phyloP scores from a whole-genome alignment of 768 basidiomycete genomes.

The Imleria badia region DNA sequence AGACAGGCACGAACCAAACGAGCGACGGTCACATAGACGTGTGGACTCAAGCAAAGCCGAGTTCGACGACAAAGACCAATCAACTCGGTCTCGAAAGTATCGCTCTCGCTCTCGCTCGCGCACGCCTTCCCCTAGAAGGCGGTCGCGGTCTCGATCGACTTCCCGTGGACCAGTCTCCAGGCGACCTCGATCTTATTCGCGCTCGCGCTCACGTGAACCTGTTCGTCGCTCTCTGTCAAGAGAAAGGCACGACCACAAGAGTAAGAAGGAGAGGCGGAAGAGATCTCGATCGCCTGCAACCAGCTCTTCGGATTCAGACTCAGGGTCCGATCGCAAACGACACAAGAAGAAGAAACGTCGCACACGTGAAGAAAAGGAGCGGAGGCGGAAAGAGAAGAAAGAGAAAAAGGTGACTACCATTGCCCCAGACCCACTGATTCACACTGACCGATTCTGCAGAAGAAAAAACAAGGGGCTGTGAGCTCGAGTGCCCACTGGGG shows the following conservation, averaged over 20 bases:
- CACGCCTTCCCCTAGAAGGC: conserved; percentile 18
- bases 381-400: conserved; percentile 64
- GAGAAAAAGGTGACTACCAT: conserved; percentile 57
- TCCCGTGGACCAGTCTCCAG: conserved; percentile 17
- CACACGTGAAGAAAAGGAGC: conserved; percentile 48
- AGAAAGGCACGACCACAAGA: conserved; percentile 23
- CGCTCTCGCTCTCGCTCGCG: conserved; percentile 27
- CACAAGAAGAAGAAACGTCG: conserved; percentile 48
- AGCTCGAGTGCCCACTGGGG: conserved; percentile 72
- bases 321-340: conserved; percentile 34
- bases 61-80: conserved; percentile 5
- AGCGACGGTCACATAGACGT: conserved; percentile 19
- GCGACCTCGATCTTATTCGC: conserved; percentile 21
- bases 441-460: conserved; percentile 40
- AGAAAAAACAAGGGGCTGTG: conserved; percentile 50
- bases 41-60: conserved; percentile 14
- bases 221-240: conserved; percentile 37
- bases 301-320: conserved; percentile 38
- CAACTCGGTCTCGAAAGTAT: conserved; percentile 1
- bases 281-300: conserved; percentile 40
- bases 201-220: conserved; percentile 28
- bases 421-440: background rate
- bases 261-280: conserved; percentile 31
- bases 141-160: conserved; percentile 28
- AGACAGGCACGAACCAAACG: conserved; percentile 18